These are phyloP conservation scores for Pseudofabraea citricarpa DNA, from an alignment of 2,329 filamentous ascomycete genomes.

Conservation along the genomic window DNA sequence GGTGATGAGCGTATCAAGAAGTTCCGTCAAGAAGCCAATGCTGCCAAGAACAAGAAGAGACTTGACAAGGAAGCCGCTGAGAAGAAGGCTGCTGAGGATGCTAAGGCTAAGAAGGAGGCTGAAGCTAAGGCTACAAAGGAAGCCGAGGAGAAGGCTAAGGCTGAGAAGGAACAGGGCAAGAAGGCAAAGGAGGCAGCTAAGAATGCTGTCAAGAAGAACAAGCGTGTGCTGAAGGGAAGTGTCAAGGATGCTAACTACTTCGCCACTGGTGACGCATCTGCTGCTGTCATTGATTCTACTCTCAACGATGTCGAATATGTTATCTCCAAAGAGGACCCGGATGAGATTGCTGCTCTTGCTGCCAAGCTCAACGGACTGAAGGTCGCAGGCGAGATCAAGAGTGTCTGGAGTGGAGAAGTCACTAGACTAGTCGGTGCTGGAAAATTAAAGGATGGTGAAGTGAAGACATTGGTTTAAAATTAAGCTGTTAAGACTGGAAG, in stretches of 20 bases:
- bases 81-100: slow-evolving; percentile 82
- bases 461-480: slow-evolving; percentile 52
- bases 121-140: slow-evolving; percentile 77
- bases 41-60: slow-evolving; percentile 93
- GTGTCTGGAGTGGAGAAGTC: slow-evolving; percentile 72
- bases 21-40: slow-evolving; percentile 88
- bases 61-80: slow-evolving; percentile 87
- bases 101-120: slow-evolving; percentile 75
- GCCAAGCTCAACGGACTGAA: slow-evolving; percentile 75
- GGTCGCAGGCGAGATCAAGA: slow-evolving; percentile 79
- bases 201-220: slow-evolving; percentile 99
- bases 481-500: background rate
- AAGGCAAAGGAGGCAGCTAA: slow-evolving; percentile 99
- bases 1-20: slow-evolving; percentile 95
- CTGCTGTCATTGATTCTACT: slow-evolving; percentile 74
- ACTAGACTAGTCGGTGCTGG: slow-evolving; percentile 74
- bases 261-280: slow-evolving; percentile 63
- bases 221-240: slow-evolving; percentile 88
- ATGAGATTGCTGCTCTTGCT: slow-evolving; percentile 83
- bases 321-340: slow-evolving; percentile 82
- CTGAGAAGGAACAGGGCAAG: slow-evolving; percentile 76
- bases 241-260: slow-evolving; percentile 99
- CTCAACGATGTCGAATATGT: slow-evolving; percentile 82
- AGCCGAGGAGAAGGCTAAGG: slow-evolving; percentile 82
- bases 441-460: slow-evolving; percentile 80